Percentiles rank a stretch among this genome's conserved stretches.
phyloP scores from a whole-genome alignment of 164 flowering plant species.

The Macadamia tetraphylla region DNA sequence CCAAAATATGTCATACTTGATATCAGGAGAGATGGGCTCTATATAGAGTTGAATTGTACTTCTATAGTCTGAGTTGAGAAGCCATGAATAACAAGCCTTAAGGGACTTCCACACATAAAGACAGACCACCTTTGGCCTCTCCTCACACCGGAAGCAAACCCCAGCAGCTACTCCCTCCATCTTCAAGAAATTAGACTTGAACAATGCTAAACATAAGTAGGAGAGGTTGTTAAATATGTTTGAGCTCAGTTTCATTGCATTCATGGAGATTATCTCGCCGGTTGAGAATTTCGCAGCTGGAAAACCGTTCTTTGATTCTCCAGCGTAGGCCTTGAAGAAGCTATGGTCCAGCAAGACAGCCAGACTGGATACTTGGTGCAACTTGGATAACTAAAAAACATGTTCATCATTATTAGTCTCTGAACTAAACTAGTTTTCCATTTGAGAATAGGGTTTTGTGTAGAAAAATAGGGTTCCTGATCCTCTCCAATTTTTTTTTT shows the following conservation, averaged over 20 bases:
- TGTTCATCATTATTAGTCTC: too few relatives aligned
- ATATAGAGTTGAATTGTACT: constrained; percentile 30
- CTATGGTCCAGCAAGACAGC: constrained; percentile 39
- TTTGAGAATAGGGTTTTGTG: too few relatives aligned
- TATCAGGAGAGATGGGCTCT: not conserved
- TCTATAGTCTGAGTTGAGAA: constrained; percentile 30
- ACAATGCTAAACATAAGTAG: constrained; percentile 35
- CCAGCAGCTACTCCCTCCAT: constrained; percentile 43
- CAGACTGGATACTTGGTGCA: constrained; percentile 32
- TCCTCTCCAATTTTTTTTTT: too few relatives aligned
- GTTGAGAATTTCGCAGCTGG: constrained; percentile 35
- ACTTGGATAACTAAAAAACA: constrained; percentile 29
- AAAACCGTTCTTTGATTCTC: constrained; percentile 46
- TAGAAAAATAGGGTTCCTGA: too few relatives aligned
- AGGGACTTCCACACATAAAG: constrained; percentile 54
- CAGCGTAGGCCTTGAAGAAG: constrained; percentile 49
- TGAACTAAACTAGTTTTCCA: too few relatives aligned
- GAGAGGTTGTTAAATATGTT: constrained; percentile 23
- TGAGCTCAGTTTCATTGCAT: constrained; percentile 8
- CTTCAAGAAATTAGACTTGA: constrained; percentile 34
- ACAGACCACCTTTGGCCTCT: constrained; percentile 25
- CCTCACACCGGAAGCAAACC: constrained; percentile 31
- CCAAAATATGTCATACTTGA: too few relatives aligned
- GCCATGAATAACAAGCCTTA: constrained; percentile 42
- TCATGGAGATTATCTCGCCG: constrained; percentile 41